These are phyloP conservation scores for Lactarius quietus DNA, from an alignment of 768 basidiomycete genomes.

Conservation along the genomic window DNA sequence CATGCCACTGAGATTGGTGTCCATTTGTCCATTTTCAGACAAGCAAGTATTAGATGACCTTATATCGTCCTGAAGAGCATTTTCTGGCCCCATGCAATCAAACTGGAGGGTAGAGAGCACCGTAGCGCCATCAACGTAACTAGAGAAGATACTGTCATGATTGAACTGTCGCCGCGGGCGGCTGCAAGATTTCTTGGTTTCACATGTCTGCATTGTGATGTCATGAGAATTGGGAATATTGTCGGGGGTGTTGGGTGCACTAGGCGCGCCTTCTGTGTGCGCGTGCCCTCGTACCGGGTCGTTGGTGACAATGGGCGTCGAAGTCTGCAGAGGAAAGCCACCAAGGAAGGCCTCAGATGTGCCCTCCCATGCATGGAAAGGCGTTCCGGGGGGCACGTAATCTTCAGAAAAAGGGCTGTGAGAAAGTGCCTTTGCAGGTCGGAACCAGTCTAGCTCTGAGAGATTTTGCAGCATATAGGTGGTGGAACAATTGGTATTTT, in stretches of 20 bases:
- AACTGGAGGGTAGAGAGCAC: neutral
- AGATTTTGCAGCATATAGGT: conserved; percentile 22
- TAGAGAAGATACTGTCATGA: conserved; percentile 25
- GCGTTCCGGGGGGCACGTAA: conserved; percentile 23
- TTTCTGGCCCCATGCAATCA: neutral
- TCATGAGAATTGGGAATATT: neutral
- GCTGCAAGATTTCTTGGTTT: neutral
- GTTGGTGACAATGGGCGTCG: conserved; percentile 20
- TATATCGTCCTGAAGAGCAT: neutral
- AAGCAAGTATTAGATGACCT: neutral
- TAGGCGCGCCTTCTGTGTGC: neutral
- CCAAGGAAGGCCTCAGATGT: conserved; percentile 18
- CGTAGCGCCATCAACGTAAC: conserved; percentile 15
- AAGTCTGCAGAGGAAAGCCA: conserved; percentile 21
- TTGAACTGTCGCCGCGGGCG: neutral
- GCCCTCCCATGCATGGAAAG: conserved; percentile 19
- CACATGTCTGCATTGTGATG: neutral
- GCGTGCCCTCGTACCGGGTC: neutral
- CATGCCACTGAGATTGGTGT: conserved; percentile 22
- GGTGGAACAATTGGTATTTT: conserved; percentile 1
- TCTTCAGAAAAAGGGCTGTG: conserved; percentile 26
- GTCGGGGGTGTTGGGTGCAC: conserved; percentile 15
- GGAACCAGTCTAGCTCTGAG: conserved; percentile 31
- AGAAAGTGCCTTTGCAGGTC: conserved; percentile 31
- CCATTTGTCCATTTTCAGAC: conserved; percentile 11